These are phyloP conservation scores for Populus hybrid DNA, from an alignment of 441 rosid genomes.

Conservation along the genomic window DNA sequence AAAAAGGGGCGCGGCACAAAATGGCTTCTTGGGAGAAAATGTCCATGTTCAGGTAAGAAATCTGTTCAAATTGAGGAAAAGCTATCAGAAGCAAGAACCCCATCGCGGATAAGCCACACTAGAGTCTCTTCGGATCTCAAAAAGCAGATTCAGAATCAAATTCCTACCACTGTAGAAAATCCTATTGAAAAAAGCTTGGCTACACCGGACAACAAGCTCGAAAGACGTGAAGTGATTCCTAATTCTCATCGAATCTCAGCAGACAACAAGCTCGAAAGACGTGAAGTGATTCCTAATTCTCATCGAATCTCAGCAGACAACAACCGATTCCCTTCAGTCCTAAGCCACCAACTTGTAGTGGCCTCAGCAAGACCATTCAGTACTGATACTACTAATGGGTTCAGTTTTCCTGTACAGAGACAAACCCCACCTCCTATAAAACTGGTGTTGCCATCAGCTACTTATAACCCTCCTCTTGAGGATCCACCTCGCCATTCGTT, in stretches of 20 bases:
- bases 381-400: constrained; percentile 27
- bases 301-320: constrained; percentile 31
- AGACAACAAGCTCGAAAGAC: constrained; percentile 23
- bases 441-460: constrained; percentile 1
- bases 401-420: constrained; percentile 51
- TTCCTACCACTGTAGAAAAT: neutral
- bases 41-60: constrained; percentile 80
- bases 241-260: constrained; percentile 27
- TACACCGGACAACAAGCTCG: constrained; percentile 16
- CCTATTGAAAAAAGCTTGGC: neutral
- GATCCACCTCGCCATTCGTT: constrained; percentile 49
- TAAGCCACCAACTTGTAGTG: constrained; percentile 18
- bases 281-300: constrained; percentile 13
- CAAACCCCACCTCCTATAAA: constrained; percentile 28
- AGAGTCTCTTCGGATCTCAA: neutral
- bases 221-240: constrained; percentile 16
- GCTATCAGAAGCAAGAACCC: constrained; percentile 33
- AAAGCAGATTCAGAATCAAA: neutral
- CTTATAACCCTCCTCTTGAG: constrained; percentile 8
- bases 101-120: constrained; percentile 8
- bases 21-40: constrained; percentile 62
- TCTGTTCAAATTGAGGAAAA: constrained; percentile 75
- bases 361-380: constrained; percentile 20
- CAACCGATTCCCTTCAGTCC: constrained; percentile 12
- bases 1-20: constrained; percentile 24